These are phyloP conservation scores for Solanum corneliomulleri DNA, from an alignment of 257 asterid genomes.

Conservation along the genomic window DNA sequence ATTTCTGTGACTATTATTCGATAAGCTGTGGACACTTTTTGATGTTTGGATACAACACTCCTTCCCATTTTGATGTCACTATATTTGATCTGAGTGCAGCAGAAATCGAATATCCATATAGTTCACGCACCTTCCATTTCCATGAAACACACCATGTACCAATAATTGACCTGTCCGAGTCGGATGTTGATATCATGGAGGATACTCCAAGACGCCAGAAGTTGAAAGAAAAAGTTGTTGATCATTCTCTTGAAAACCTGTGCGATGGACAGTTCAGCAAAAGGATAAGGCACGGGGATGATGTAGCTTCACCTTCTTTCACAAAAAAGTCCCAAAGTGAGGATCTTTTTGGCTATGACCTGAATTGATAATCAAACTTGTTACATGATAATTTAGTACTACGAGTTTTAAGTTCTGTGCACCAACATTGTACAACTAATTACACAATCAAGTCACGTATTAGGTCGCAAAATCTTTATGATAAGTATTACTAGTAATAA, in stretches of 20 bases:
- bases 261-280: background rate
- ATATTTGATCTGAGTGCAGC: background rate
- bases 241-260: background rate
- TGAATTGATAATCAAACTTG: background rate
- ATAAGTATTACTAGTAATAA: background rate
- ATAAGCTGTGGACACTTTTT: background rate
- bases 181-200: background rate
- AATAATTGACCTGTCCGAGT: background rate
- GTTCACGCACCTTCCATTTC: background rate
- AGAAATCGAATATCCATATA: slow-evolving; percentile 21
- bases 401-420: background rate
- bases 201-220: background rate
- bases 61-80: background rate
- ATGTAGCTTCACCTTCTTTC: background rate
- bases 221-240: background rate
- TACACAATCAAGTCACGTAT: background rate
- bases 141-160: background rate
- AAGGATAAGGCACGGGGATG: background rate
- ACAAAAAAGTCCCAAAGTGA: background rate
- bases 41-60: background rate
- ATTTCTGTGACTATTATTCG: background rate
- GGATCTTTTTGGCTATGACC: background rate
- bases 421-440: background rate
- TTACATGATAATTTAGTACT: background rate
- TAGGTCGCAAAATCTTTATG: too few relatives aligned